Conservation (phyloP, 75 land plant genomes). For the Chamaecyparis obtusa region DNA sequence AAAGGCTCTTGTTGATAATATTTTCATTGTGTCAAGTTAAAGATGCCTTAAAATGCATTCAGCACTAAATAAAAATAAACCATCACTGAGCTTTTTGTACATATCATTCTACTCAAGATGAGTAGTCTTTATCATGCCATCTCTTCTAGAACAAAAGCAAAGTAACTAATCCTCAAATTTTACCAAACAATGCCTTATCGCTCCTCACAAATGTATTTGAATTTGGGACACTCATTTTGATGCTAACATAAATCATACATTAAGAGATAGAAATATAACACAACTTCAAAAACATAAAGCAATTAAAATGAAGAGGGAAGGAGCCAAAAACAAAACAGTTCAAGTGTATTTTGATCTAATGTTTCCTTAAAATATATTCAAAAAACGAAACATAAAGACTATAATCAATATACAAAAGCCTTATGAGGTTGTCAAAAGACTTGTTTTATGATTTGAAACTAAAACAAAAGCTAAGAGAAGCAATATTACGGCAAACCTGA, state of each 20-base stretch:
- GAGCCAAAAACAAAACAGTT: not conserved
- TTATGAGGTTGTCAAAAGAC: not conserved
- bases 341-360: not conserved
- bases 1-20: too few species aligned
- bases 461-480: not conserved
- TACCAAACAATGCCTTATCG: not conserved
- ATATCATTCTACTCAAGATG: not conserved
- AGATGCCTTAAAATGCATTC: too few species aligned
- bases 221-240: not conserved
- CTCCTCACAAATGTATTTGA: not conserved
- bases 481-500: slow-evolving; percentile 52
- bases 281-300: not conserved
- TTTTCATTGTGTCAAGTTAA: too few species aligned
- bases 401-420: slow-evolving; percentile 1
- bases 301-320: not conserved
- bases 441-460: not conserved
- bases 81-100: too few species aligned
- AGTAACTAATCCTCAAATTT: not conserved
- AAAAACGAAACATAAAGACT: not conserved
- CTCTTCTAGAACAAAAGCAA: not conserved
- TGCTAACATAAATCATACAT: not conserved
- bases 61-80: too few species aligned
- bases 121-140: not conserved
- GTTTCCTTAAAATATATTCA: not conserved
- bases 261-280: not conserved